A percentile compares a stretch with the other conserved stretches of the same genome.
These are phyloP conservation scores for Zelopaecilomyces penicillatus DNA, from an alignment of 2,329 filamentous ascomycete genomes.

Conservation along the genomic window DNA sequence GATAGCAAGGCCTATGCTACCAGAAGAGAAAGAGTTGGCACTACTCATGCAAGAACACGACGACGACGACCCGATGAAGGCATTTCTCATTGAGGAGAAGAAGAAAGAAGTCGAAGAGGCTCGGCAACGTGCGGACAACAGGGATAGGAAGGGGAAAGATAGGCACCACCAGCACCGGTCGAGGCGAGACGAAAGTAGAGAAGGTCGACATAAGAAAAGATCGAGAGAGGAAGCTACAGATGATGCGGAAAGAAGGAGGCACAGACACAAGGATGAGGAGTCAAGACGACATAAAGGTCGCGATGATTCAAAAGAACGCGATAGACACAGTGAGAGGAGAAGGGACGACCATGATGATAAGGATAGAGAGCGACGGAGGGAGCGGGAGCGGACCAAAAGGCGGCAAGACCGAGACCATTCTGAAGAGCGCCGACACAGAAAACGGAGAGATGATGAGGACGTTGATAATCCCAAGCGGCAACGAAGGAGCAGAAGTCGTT, in stretches of 20 bases:
- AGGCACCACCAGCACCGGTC: conserved; percentile 39
- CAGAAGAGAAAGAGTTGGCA: conserved; percentile 73
- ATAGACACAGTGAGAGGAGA: conserved; percentile 15
- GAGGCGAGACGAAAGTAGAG: conserved; percentile 22
- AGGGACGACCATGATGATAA: conserved; percentile 2
- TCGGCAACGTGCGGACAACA: conserved; percentile 41
- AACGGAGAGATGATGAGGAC: conserved; percentile 20
- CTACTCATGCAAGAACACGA: conserved; percentile 72
- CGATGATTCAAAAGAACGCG: conserved; percentile 19
- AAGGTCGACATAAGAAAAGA: conserved; percentile 24
- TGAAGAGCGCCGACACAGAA: conserved; percentile 10
- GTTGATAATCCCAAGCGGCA: conserved; percentile 14
- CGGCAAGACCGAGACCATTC: conserved; percentile 6
- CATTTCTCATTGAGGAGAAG: conserved; percentile 81
- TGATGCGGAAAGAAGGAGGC: conserved; percentile 15
- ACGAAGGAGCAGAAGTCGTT: conserved; percentile 34
- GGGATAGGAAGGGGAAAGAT: conserved; percentile 39
- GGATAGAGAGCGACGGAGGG: conserved; percentile 14
- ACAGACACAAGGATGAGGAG: conserved; percentile 19
- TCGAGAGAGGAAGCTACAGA: conserved; percentile 29
- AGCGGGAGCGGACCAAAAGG: conserved; percentile 15
- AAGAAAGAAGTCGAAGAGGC: conserved; percentile 77
- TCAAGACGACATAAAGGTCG: conserved; percentile 20
- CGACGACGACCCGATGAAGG: conserved; percentile 97
- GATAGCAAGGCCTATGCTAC: conserved; percentile 53